Percentiles rank a stretch among this genome's conserved stretches.
These are phyloP conservation scores for Chaetomium sp. DNA, from an alignment of 2,329 filamentous ascomycete species.

Conservation along the genomic window DNA sequence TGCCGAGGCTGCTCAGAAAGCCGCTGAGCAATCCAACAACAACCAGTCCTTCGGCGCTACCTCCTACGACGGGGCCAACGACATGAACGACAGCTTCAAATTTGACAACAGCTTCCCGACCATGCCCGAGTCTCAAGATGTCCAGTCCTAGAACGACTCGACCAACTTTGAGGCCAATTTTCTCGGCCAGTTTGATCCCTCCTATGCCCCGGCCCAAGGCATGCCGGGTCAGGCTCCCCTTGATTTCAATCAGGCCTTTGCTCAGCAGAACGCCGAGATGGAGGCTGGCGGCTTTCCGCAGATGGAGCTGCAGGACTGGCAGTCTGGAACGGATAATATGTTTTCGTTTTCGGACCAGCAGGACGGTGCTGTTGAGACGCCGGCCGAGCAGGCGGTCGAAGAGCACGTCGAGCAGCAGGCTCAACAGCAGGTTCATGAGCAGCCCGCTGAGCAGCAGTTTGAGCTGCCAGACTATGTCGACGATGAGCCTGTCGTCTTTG, in stretches of 20 bases:
- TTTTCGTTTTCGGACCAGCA: no score
- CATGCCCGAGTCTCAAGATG: conserved; percentile 4
- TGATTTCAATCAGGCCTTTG: conserved; percentile 5
- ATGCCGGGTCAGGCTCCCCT: not conserved
- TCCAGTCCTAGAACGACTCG: conserved; percentile 12
- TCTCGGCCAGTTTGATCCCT: not conserved
- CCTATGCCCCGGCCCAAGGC: not conserved
- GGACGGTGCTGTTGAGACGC: no score
- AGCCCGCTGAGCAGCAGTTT: no score
- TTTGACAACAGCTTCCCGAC: not conserved
- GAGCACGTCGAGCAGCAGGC: no score
- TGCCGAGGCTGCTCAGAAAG: no score
- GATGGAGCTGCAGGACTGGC: not conserved
- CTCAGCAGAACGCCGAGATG: not conserved
- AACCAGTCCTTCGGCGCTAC: no score
- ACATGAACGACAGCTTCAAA: not conserved
- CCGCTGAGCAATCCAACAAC: no score
- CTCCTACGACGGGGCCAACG: no score
- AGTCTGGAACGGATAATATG: no score
- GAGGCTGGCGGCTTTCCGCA: not conserved
- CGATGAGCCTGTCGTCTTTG: no score
- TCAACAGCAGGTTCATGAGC: no score
- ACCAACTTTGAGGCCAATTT: conserved; percentile 8
- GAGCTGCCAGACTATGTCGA: no score
- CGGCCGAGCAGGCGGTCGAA: not conserved